Percentiles rank a stretch among this genome's conserved stretches.
These are phyloP conservation scores for Fusarium sublunatum DNA, from an alignment of 2,329 filamentous ascomycete genomes.

Conservation along the genomic window DNA sequence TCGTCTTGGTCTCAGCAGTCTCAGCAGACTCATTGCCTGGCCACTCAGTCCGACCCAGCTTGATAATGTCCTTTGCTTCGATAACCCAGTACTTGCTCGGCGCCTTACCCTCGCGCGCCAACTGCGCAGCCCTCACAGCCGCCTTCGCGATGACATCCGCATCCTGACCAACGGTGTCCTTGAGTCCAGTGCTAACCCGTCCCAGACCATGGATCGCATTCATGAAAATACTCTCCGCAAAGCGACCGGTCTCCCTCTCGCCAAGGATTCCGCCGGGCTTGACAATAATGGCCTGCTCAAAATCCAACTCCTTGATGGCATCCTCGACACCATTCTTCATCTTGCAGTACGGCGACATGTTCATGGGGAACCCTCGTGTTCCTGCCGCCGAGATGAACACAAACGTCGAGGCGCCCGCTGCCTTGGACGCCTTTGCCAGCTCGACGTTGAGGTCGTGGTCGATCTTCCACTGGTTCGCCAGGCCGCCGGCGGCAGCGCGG, in stretches of 20 bases:
- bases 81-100: slow-evolving; percentile 71
- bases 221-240: slow-evolving; percentile 67
- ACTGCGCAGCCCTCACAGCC: slow-evolving; percentile 68
- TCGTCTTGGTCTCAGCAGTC: slow-evolving; percentile 17
- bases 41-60: slow-evolving; percentile 71
- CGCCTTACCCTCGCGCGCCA: slow-evolving; percentile 70
- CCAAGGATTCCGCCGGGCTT: slow-evolving; percentile 82
- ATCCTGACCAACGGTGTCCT: slow-evolving; percentile 79
- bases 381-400: slow-evolving; percentile 77
- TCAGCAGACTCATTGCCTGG: slow-evolving; percentile 47
- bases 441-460: slow-evolving; percentile 88
- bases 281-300: slow-evolving; percentile 81
- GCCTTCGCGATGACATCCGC: slow-evolving; percentile 76
- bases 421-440: slow-evolving; percentile 79
- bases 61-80: slow-evolving; percentile 71
- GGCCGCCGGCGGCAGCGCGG: slow-evolving; percentile 75
- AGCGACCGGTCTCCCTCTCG: slow-evolving; percentile 69
- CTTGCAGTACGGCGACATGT: slow-evolving; percentile 63
- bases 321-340: slow-evolving; percentile 95
- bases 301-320: slow-evolving; percentile 74
- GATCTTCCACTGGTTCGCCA: slow-evolving; percentile 86
- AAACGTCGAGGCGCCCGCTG: slow-evolving; percentile 77
- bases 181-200: slow-evolving; percentile 62
- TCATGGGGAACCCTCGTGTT: slow-evolving; percentile 54
- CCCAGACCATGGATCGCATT: slow-evolving; percentile 67